A percentile compares a stretch with the other conserved stretches of the same genome.
phyloP scores from a whole-genome alignment of 2,329 filamentous ascomycete genomes.

The Ascochyta koolunga region DNA sequence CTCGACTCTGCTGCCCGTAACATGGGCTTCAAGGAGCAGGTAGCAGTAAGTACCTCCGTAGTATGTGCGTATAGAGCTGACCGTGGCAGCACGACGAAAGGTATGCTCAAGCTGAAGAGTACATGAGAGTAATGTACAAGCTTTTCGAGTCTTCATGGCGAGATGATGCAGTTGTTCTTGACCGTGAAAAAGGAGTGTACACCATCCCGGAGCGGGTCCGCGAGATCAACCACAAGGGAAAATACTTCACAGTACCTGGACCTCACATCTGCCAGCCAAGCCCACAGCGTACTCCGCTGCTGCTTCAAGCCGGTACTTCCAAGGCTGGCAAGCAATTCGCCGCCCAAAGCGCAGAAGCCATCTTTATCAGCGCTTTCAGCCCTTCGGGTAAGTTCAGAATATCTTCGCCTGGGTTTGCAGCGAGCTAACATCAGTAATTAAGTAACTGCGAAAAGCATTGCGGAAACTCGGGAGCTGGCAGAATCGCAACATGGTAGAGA shows the following conservation, averaged over 20 bases:
- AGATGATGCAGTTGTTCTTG: slow-evolving; percentile 67
- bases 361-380: slow-evolving; percentile 59
- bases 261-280: slow-evolving; percentile 69
- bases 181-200: slow-evolving; percentile 66
- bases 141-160: slow-evolving; percentile 72
- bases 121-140: slow-evolving; percentile 72
- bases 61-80: slow-evolving; percentile 58
- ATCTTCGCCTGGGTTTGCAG: neutral
- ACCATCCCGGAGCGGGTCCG: slow-evolving; percentile 64
- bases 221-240: slow-evolving; percentile 70
- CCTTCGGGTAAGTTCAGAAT: neutral
- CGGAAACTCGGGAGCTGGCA: slow-evolving; percentile 66
- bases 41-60: slow-evolving; percentile 62
- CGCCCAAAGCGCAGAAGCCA: slow-evolving; percentile 72
- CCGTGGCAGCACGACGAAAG: slow-evolving; percentile 64
- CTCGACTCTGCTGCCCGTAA: slow-evolving; percentile 71
- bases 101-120: slow-evolving; percentile 72
- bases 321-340: slow-evolving; percentile 70
- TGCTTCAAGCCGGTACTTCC: slow-evolving; percentile 73
- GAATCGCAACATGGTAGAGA: slow-evolving; percentile 61
- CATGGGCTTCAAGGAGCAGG: slow-evolving; percentile 63
- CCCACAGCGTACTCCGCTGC: slow-evolving; percentile 71
- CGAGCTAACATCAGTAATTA: neutral
- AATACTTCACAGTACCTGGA: slow-evolving; percentile 69
- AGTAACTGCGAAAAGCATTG: slow-evolving; percentile 65